Conservation (phyloP, 2,329 filamentous ascomycete species). For the Aspergillus flavus region DNA sequence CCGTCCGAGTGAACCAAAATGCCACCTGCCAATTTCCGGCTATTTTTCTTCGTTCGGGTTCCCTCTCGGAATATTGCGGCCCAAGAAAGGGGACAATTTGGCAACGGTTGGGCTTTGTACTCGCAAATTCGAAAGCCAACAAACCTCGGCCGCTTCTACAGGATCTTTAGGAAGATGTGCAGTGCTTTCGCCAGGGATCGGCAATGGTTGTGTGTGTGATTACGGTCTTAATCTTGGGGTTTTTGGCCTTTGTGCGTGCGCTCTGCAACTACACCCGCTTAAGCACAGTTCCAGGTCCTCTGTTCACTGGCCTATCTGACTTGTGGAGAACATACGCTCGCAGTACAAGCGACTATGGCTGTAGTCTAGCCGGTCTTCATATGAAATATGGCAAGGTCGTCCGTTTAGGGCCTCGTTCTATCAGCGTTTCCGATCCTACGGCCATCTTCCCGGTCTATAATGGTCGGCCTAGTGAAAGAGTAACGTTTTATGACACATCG, state of each 20-base stretch:
- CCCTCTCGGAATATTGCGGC: conserved; percentile 21
- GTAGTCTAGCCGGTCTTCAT: conserved; percentile 16
- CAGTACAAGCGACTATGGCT: conserved; percentile 7
- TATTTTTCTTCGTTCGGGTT: conserved; percentile 19
- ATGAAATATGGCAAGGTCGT: conserved; percentile 19
- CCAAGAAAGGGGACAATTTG: conserved; percentile 4
- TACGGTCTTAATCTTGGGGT: conserved; percentile 1
- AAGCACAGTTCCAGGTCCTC: conserved; percentile 18
- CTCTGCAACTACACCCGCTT: conserved; percentile 20
- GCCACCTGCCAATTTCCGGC: conserved; percentile 10
- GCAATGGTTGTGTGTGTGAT: conserved; percentile 16
- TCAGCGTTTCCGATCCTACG: conserved; percentile 20
- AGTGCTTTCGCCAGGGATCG: not conserved
- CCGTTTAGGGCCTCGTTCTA: conserved; percentile 17
- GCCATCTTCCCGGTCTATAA: conserved; percentile 7
- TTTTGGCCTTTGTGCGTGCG: conserved; percentile 9
- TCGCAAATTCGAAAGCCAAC: not conserved
- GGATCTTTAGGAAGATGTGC: not conserved
- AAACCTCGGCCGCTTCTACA: not conserved
- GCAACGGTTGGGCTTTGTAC: not conserved
- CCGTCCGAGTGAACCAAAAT: not conserved
- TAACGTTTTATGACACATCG: not conserved
- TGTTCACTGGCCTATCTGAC: conserved; percentile 12
- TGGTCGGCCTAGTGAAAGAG: not conserved
- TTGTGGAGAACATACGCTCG: conserved; percentile 16